A percentile compares a stretch with the other conserved stretches of the same genome.
Evolutionary conservation across 345 rosid species (phyloP).

Genomic region (Aethionema arabicum): DNA sequence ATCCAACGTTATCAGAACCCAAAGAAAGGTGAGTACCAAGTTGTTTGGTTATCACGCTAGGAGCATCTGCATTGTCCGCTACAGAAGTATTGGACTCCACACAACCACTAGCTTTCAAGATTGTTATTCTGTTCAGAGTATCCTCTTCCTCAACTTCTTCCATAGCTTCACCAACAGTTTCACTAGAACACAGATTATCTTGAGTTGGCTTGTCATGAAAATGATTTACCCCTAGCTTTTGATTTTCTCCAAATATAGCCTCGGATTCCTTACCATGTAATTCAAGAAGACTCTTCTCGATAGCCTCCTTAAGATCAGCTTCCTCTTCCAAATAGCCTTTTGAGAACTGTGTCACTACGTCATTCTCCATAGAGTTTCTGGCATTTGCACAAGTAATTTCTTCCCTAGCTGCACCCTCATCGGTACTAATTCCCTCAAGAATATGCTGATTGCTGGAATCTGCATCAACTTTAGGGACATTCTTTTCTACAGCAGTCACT

Average conservation of each 20-base stretch:
- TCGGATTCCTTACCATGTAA: slow-evolving; percentile 32
- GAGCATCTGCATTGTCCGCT: slow-evolving; percentile 23
- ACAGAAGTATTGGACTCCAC: slow-evolving; percentile 35
- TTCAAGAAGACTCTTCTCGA: slow-evolving; percentile 79
- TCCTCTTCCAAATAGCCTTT: slow-evolving; percentile 75
- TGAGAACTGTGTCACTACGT: slow-evolving; percentile 43
- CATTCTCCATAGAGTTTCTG: slow-evolving; percentile 31
- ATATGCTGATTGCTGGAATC: slow-evolving; percentile 37
- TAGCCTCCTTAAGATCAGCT: slow-evolving; percentile 82
- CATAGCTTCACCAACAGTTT: slow-evolving; percentile 31
- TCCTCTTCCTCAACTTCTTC: slow-evolving; percentile 27
- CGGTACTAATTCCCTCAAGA: slow-evolving; percentile 32
- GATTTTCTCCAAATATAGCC: slow-evolving; percentile 35
- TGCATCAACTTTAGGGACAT: slow-evolving; percentile 29
- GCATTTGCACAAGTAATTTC: slow-evolving; percentile 46
- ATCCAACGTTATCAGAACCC: slow-evolving; percentile 31
- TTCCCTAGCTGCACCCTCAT: slow-evolving; percentile 71
- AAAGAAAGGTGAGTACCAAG: slow-evolving; percentile 26
- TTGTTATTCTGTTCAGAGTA: slow-evolving; percentile 29
- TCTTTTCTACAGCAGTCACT: slow-evolving; percentile 39
- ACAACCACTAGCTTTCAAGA: slow-evolving; percentile 29
- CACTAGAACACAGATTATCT: slow-evolving; percentile 25
- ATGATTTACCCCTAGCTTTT: slow-evolving; percentile 22
- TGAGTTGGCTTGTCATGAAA: slow-evolving; percentile 23
- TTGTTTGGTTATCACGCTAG: slow-evolving; percentile 29